These are phyloP conservation scores for Talaromyces marneffei DNA, from an alignment of 2,329 filamentous ascomycete genomes.

Conservation along the genomic window DNA sequence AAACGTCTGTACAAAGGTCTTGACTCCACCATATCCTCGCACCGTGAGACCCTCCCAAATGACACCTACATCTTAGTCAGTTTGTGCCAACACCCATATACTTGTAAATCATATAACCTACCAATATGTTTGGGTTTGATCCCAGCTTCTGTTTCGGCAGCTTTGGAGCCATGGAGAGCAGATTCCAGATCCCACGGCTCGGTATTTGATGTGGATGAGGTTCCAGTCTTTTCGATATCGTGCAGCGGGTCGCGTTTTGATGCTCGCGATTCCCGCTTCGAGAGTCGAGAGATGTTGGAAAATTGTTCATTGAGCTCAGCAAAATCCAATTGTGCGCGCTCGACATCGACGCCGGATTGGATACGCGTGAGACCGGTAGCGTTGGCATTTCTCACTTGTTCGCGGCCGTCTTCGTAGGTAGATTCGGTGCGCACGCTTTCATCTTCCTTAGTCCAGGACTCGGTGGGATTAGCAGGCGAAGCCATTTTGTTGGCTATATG, in stretches of 20 bases:
- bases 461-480: background rate
- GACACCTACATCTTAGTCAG: slow-evolving; percentile 45
- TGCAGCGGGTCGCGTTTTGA: slow-evolving; percentile 23
- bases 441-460: slow-evolving; percentile 7
- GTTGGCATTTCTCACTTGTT: slow-evolving; percentile 12
- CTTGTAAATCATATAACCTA: slow-evolving; percentile 16
- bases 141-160: slow-evolving; percentile 67
- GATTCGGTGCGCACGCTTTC: background rate
- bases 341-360: slow-evolving; percentile 39
- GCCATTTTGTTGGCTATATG: background rate
- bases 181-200: slow-evolving; percentile 70
- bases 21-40: slow-evolving; percentile 65
- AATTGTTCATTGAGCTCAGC: slow-evolving; percentile 36
- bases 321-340: slow-evolving; percentile 43
- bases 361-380: slow-evolving; percentile 22
- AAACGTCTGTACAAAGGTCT: slow-evolving; percentile 69
- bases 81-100: background rate
- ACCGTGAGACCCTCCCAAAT: slow-evolving; percentile 74
- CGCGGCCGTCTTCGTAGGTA: slow-evolving; percentile 12
- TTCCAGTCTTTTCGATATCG: slow-evolving; percentile 56
- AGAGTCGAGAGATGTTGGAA: slow-evolving; percentile 34
- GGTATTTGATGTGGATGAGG: slow-evolving; percentile 36
- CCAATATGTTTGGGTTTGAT: slow-evolving; percentile 74
- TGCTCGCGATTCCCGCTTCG: slow-evolving; percentile 27
- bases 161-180: slow-evolving; percentile 64